These are phyloP conservation scores for Microcyclosporella mali DNA, from an alignment of 2,329 filamentous ascomycete genomes.

Conservation along the genomic window DNA sequence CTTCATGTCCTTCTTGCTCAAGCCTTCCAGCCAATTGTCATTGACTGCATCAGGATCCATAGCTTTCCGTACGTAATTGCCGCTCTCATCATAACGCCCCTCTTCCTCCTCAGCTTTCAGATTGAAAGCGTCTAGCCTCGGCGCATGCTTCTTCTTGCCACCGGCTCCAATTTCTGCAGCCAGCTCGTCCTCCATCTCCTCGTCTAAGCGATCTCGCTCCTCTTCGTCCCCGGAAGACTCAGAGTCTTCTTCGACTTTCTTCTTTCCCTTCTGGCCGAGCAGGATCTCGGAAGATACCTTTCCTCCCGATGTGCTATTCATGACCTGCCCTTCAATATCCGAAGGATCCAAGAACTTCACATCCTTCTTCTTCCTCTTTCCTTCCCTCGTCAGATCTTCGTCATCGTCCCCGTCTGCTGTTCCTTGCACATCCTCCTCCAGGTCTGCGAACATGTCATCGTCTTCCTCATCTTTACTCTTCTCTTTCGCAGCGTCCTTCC, in stretches of 20 bases:
- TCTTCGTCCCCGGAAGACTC: conserved; percentile 52
- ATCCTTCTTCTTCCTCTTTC: conserved; percentile 57
- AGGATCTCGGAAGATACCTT: conserved; percentile 57
- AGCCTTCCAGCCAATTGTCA: conserved; percentile 84
- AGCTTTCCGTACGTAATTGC: conserved; percentile 88
- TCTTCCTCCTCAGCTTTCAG: conserved; percentile 86
- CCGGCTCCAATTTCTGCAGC: conserved; percentile 89
- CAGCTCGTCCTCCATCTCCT: conserved; percentile 58
- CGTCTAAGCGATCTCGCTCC: conserved; percentile 55
- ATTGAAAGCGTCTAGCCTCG: conserved; percentile 94
- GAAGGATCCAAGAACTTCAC: conserved; percentile 55
- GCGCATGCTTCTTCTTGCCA: conserved; percentile 85
- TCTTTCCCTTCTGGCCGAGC: conserved; percentile 48
- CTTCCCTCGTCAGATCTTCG: conserved; percentile 46
- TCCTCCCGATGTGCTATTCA: conserved; percentile 65
- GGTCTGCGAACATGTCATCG: conserved; percentile 76
- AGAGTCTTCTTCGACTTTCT: conserved; percentile 26
- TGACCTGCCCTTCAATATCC: conserved; percentile 75
- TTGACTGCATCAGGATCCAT: conserved; percentile 83
- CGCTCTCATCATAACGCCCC: conserved; percentile 80
- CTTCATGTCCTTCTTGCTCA: conserved; percentile 91
- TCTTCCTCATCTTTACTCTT: conserved; percentile 58
- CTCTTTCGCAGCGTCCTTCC: conserved; percentile 34
- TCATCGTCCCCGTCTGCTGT: conserved; percentile 46
- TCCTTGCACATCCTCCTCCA: conserved; percentile 48